Evolutionary conservation across 192 early-diverging fungal genomes (phyloP).

Genomic region (Obelidium mucronatum): DNA sequence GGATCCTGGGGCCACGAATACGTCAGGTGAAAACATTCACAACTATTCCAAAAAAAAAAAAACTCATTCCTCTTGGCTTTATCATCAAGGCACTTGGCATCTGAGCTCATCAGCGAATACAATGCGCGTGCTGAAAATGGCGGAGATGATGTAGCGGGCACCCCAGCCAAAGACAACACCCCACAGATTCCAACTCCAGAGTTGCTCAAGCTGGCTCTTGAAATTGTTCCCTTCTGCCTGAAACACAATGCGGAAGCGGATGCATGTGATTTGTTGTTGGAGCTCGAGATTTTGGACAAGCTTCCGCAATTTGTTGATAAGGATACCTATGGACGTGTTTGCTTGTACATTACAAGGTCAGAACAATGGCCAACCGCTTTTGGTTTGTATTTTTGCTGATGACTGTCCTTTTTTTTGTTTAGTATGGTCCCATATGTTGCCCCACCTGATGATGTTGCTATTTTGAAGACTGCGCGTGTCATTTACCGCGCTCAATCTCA

Average conservation of each 20-base stretch:
- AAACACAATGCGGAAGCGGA: slow-evolving; percentile 98
- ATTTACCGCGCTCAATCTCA: slow-evolving; percentile 89
- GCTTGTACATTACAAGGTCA: slow-evolving; percentile 91
- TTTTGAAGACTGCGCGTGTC: slow-evolving; percentile 84
- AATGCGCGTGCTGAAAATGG: slow-evolving; percentile 68
- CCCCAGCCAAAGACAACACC: slow-evolving; percentile 20
- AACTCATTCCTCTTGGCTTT: neutral
- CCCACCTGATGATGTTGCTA: slow-evolving; percentile 86
- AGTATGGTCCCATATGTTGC: slow-evolving; percentile 81
- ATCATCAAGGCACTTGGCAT: slow-evolving; percentile 78
- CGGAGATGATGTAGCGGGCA: slow-evolving; percentile 22
- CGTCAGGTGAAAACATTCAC: slow-evolving; percentile 68
- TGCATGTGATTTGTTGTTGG: slow-evolving; percentile 94
- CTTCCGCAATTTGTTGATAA: slow-evolving; percentile 88
- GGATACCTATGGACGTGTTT: slow-evolving; percentile 92
- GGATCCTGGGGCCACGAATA: slow-evolving; percentile 99
- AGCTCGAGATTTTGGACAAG: slow-evolving; percentile 84
- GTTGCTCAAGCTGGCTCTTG: slow-evolving; percentile 75
- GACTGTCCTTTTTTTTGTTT: neutral
- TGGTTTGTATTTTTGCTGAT: slow-evolving; percentile 38
- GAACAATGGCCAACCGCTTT: neutral
- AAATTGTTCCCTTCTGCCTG: slow-evolving; percentile 94
- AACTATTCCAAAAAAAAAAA: neutral
- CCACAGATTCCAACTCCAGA: slow-evolving; percentile 58
- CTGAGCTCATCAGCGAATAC: slow-evolving; percentile 91